These are phyloP conservation scores for Coniophora puteana DNA, from an alignment of 1,284 basidiomycete genomes.

Conservation along the genomic window DNA sequence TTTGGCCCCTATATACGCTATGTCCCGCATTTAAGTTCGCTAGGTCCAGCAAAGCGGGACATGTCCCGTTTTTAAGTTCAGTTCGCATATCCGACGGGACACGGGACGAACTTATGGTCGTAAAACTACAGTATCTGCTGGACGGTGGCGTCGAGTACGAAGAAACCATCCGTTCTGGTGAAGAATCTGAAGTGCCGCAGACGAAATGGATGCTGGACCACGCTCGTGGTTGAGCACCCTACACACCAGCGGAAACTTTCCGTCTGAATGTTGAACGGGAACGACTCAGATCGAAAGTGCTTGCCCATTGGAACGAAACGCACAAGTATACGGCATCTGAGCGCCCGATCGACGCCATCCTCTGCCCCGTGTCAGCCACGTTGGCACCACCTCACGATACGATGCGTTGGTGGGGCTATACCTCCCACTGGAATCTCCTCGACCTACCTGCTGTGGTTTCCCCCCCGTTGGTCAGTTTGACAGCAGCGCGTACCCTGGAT, in stretches of 20 bases:
- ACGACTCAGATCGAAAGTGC: constrained; percentile 35
- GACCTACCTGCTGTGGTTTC: constrained; percentile 54
- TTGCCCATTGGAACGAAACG: constrained; percentile 54
- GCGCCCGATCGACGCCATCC: constrained; percentile 50
- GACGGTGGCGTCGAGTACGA: constrained; percentile 47
- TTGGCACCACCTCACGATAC: constrained; percentile 49
- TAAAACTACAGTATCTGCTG: constrained; percentile 45
- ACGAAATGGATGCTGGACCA: constrained; percentile 47
- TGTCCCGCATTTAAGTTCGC: too few species aligned
- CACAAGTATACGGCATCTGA: constrained; percentile 40
- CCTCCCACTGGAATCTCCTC: constrained; percentile 53
- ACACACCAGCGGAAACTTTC: constrained; percentile 37
- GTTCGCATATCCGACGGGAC: too few species aligned
- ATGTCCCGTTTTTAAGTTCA: too few species aligned
- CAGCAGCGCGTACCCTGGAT: too few species aligned
- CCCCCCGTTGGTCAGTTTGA: constrained; percentile 37
- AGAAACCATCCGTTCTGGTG: constrained; percentile 30
- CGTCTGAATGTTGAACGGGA: constrained; percentile 43
- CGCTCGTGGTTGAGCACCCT: constrained; percentile 31
- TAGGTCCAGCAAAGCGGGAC: too few species aligned
- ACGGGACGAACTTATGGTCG: too few species aligned
- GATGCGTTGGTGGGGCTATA: constrained; percentile 50
- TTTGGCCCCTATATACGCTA: too few species aligned
- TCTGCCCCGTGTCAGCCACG: constrained; percentile 50
- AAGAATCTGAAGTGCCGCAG: constrained; percentile 39